Base-by-base conservation (phyloP, 2,329 filamentous ascomycete species). In the Penicillium sp. region DNA sequence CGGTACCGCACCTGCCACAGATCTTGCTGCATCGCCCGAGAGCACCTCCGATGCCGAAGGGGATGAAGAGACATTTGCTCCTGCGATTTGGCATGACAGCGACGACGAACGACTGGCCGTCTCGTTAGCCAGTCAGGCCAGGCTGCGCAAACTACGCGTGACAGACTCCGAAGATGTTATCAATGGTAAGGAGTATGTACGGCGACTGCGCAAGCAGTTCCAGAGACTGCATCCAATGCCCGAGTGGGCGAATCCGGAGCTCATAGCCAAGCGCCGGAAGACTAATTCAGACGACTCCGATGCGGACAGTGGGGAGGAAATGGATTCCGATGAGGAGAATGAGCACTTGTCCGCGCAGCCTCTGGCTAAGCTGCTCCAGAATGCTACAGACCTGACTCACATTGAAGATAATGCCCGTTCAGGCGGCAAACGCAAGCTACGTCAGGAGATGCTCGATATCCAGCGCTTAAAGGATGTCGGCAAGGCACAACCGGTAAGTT, bases 41-140 rank as follows among this genome's bases (percentile, higher is more conserved):
- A 60, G 62, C 33, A 61, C 67, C 40, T 62, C 65, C 31, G 62
- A 65, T 14, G 59, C 63, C 4, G 65, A 67, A 23, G 60, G 62
- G 4, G 53, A 59, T 5, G 48, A 57, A 6, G 49, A 57, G 19
- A 54, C 59, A n/a, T 40, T 43, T 8, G 43, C 50, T n/a, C 59
- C 57, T 8, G 67, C 69, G 2, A 65, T 72, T 15, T 98, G 93
- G 93, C 82, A 90, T 53, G 93, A 98, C 63, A 97, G 90, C 65
- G 93, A 98, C 57, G 93, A 98, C 60, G 93, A 97, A 60, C 79
- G 87, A 38, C 72, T 96, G 47, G 79, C 81, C 5, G 77, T 98
- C 33, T 97, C 91, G 10, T 76, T 98, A 26, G 85, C 87, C 3
- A 78, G 80, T 17, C 81, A 84, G 30, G 79, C 81, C 33, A 79